Evolutionary conservation across 768 basidiomycete species (phyloP), one percentile per base, ranked within the genome.

Genomic region (Kwoniella shandongensis): DNA sequence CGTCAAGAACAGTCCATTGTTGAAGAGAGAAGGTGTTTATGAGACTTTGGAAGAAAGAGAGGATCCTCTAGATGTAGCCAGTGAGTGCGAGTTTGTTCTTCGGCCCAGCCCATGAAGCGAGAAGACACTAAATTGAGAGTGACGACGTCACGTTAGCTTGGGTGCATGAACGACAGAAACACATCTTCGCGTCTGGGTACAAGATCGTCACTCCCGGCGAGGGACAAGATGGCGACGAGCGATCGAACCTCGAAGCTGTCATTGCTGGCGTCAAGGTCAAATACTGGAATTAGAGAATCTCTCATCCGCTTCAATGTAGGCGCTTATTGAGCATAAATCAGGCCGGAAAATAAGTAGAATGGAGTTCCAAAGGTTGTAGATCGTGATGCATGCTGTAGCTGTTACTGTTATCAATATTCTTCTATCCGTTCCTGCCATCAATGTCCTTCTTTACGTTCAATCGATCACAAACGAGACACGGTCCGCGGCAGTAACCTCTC

Each of bases 1-100:
- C n/a, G 51, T 52, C 51, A 52, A 52, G 27, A 27, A 42, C 25
- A 52, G 51, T 23, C 51, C 38, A 8, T 42, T 52, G 22, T 30
- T 52, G n/a, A 22, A 52, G 27, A 36, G 51, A 3, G 30, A 52
- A 15, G 51, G 51, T 3, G 51, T 52, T 15, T 44, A 44, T 30
- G 51, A 52, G 23, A 8, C 45, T 15, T 18, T 47, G 8, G 45
- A 47, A 47, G 45, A 47, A 26, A 47, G 45, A 26, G 26, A 47
- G 10, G 29, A 25, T 25, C 45, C 45, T 30, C 26, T 47, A 26
- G 18, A 10, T 15, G 45, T 47, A 3, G 45, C 22, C 13, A 30
- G 45, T 47, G 23, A 47, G 45, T 47, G n/a, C n/a, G n/a, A n/a
- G n/a, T n/a, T n/a, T 10, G 36, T n/a, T 38, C 11, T 38, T n/a